Base-by-base conservation (phyloP, 495 filamentous ascomycete genomes). In the Astrothelium subdiscretum region DNA sequence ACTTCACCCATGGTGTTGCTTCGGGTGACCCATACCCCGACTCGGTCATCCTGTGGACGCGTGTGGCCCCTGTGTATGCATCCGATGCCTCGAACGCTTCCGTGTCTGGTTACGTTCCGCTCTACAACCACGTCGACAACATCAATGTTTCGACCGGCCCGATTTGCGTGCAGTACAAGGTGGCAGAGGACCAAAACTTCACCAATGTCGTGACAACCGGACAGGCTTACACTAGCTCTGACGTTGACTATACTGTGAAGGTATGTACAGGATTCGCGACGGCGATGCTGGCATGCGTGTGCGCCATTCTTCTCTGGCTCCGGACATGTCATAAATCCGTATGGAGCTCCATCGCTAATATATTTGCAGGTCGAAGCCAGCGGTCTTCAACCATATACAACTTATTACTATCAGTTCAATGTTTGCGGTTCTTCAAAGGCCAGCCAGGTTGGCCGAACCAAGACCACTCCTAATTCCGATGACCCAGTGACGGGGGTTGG, bases 221-320 rank as follows among this genome's bases (percentile, higher is more conserved):
- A 2, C 75, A 72, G 10, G 83, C 75, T 0, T 86, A 81, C 68
- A 88, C 85, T 0, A 84, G 75, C 43, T 84, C 80, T 0, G 85
- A 88, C 71, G 79, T 88, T 31, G 85, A 88, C 65, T 88, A 83
- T 65, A 88, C 85, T 18, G 75, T 87, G 32, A 87, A 88, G 76
- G 81, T 81, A 68, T 27, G 43, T 15, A n/a, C 44, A 20, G 48
- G 3, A 22, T 58, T 32, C 24, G n/a, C 4, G 31, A 11, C n/a
- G 24, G 3, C n/a, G 6, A 48, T 20, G 10, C 20, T 5, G 43
- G n/a, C 43, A 20, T 18, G 15, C 35, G 15, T 6, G 15, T 38
- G 43, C 10, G n/a, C 12, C 5, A 18, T 10, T 48, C 43, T 48
- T 18, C 5, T 29, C 10, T 29, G 4, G 5, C 1, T 8, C 12